phyloP scores from a whole-genome alignment of 768 basidiomycete species.

The Wakefieldia striispora region DNA sequence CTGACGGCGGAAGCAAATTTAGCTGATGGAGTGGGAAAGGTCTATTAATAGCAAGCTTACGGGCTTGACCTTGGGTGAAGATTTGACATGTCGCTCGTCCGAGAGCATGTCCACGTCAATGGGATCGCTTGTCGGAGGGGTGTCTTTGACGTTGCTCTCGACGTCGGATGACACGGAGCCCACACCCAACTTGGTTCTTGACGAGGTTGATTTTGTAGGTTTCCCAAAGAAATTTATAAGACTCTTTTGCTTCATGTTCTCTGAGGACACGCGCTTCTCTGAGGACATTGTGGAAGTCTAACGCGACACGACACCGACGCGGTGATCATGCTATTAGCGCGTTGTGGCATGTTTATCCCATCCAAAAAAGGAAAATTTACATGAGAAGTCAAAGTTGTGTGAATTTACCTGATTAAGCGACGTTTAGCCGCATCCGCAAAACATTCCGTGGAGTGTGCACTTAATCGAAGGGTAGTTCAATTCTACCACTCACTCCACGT shows the following conservation, averaged over 20 bases:
- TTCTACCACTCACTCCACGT: slow-evolving; percentile 1
- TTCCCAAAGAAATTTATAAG: slow-evolving; percentile 66
- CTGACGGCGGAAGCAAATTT: slow-evolving; percentile 21
- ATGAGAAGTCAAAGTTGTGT: not conserved
- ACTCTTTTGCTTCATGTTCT: slow-evolving; percentile 67
- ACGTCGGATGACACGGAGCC: slow-evolving; percentile 47
- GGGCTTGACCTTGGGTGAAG: slow-evolving; percentile 29
- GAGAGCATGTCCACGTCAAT: slow-evolving; percentile 75
- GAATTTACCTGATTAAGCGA: too few species aligned
- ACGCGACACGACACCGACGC: slow-evolving; percentile 1
- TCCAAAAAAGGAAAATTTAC: not conserved
- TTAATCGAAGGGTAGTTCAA: too few species aligned
- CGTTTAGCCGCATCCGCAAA: too few species aligned
- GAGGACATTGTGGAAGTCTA: slow-evolving; percentile 18
- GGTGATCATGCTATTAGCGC: slow-evolving; percentile 1
- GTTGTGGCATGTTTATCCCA: slow-evolving; percentile 21
- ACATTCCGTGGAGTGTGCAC: too few species aligned
- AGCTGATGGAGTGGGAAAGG: not conserved
- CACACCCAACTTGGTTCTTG: slow-evolving; percentile 35
- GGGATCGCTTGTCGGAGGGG: slow-evolving; percentile 76
- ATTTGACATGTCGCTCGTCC: slow-evolving; percentile 43
- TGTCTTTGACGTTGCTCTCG: slow-evolving; percentile 47
- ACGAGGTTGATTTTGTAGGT: slow-evolving; percentile 20
- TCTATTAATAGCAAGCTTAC: slow-evolving; percentile 26
- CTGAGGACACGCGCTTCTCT: slow-evolving; percentile 39